Percentiles rank a stretch among this genome's conserved stretches.
Conservation (phyloP, 2,329 filamentous ascomycete genomes). For the Beauveria caledonica region DNA sequence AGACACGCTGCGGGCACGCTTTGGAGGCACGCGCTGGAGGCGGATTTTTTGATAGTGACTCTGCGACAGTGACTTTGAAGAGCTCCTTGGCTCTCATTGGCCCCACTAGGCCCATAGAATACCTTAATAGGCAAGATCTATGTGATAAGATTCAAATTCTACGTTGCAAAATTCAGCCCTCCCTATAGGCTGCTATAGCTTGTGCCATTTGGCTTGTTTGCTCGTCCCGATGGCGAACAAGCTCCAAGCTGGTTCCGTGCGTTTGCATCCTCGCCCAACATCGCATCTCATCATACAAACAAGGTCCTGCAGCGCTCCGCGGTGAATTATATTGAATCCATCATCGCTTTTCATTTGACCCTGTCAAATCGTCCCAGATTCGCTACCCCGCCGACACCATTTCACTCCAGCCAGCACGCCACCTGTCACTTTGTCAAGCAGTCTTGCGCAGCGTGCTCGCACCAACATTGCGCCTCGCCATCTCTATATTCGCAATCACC, state of each 20-base stretch:
- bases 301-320: neutral
- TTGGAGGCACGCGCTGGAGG: too few relatives aligned
- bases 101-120: too few relatives aligned
- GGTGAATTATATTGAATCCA: neutral
- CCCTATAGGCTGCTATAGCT: too few relatives aligned
- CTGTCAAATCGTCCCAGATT: neutral
- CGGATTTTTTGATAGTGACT: too few relatives aligned
- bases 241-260: neutral
- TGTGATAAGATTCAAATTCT: too few relatives aligned
- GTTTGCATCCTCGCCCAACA: neutral
- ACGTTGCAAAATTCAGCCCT: too few relatives aligned
- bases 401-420: neutral
- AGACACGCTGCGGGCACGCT: too few relatives aligned
- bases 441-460: neutral
- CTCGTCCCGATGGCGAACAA: neutral
- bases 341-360: neutral
- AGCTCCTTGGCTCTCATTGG: too few relatives aligned
- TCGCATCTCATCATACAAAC: neutral
- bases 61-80: too few relatives aligned
- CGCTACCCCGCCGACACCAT: neutral
- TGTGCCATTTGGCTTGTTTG: neutral
- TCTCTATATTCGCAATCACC: conserved; percentile 3
- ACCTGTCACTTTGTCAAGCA: neutral
- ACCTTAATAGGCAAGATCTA: too few relatives aligned
- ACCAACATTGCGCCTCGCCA: neutral